A percentile compares a stretch with the other conserved stretches of the same genome.
Conservation (phyloP, 768 basidiomycete genomes). For the Dacryopinax spathularia region DNA sequence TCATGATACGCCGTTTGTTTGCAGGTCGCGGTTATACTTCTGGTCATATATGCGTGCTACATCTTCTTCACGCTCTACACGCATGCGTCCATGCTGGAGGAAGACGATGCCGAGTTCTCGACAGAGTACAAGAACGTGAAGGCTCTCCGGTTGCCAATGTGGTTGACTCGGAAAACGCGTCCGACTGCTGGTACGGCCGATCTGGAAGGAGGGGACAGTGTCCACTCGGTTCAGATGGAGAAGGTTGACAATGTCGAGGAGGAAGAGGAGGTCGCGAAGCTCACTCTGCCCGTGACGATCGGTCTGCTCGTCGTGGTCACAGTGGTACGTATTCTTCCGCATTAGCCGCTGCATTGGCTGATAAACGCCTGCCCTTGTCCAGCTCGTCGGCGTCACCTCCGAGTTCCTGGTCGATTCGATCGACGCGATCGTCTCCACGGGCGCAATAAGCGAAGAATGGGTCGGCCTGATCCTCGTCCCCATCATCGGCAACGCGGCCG, state of each 20-base stretch:
- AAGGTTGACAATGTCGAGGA: constrained; percentile 26
- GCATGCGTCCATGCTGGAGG: constrained; percentile 49
- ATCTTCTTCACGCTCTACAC: constrained; percentile 66
- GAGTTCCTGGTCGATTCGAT: constrained; percentile 70
- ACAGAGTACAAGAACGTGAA: not conserved
- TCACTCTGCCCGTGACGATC: constrained; percentile 39
- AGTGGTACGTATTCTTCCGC: constrained; percentile 33
- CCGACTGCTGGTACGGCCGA: too few relatives aligned
- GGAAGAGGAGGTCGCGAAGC: constrained; percentile 43
- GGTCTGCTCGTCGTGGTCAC: constrained; percentile 45
- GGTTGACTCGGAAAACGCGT: too few relatives aligned
- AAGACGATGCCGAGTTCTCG: not conserved
- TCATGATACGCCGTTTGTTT: not conserved
- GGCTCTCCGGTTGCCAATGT: too few relatives aligned
- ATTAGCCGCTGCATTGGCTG: not conserved
- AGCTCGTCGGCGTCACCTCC: constrained; percentile 47
- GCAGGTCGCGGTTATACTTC: constrained; percentile 59
- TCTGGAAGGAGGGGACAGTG: constrained; percentile 4
- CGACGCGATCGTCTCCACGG: constrained; percentile 44
- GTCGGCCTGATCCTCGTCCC: constrained; percentile 84
- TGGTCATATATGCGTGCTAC: constrained; percentile 45
- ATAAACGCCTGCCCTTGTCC: not conserved
- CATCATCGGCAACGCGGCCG: constrained; percentile 77
- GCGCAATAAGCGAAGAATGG: constrained; percentile 58
- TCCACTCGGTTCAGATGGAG: constrained; percentile 11